Conservation (phyloP, 164 flowering plant genomes). For the Hamamelis virginiana region DNA sequence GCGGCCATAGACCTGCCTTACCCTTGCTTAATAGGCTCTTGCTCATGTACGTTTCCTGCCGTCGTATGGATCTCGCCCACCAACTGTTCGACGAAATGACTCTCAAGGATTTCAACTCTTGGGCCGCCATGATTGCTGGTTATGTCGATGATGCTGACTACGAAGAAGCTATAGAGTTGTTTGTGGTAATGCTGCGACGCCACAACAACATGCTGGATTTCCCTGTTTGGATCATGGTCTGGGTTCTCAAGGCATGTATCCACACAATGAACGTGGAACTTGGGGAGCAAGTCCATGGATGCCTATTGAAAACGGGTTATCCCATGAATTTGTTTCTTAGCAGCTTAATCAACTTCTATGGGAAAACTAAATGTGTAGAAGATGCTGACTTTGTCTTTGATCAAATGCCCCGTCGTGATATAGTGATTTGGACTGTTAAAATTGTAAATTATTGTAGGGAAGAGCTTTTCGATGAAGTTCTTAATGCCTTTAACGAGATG, state of each 20-base stretch:
- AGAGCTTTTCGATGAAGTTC: constrained; percentile 30
- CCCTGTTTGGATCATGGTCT: constrained; percentile 32
- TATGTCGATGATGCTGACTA: constrained; percentile 29
- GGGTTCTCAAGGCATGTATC: constrained; percentile 55
- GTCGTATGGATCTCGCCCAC: constrained; percentile 39
- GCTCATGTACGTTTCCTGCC: constrained; percentile 44
- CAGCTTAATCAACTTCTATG: constrained; percentile 55
- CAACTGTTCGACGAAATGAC: constrained; percentile 55
- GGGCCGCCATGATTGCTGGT: constrained; percentile 56
- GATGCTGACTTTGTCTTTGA: constrained; percentile 45
- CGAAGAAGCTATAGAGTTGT: constrained; percentile 35
- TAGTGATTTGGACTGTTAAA: constrained; percentile 50
- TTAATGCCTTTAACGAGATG: constrained; percentile 50
- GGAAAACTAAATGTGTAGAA: constrained; percentile 27
- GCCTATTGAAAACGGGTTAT: constrained; percentile 40
- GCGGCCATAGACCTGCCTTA: constrained; percentile 16
- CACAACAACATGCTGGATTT: not conserved
- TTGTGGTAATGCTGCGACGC: constrained; percentile 28
- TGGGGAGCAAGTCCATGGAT: constrained; percentile 61
- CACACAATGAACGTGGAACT: constrained; percentile 25
- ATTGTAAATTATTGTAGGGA: constrained; percentile 40
- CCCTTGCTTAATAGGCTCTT: constrained; percentile 45
- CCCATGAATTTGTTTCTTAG: constrained; percentile 22
- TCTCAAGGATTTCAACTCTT: constrained; percentile 38
- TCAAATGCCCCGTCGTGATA: constrained; percentile 30